phyloP scores from a whole-genome alignment of 2,329 filamentous ascomycete genomes.

The Paracoccidioides brasiliensis region DNA sequence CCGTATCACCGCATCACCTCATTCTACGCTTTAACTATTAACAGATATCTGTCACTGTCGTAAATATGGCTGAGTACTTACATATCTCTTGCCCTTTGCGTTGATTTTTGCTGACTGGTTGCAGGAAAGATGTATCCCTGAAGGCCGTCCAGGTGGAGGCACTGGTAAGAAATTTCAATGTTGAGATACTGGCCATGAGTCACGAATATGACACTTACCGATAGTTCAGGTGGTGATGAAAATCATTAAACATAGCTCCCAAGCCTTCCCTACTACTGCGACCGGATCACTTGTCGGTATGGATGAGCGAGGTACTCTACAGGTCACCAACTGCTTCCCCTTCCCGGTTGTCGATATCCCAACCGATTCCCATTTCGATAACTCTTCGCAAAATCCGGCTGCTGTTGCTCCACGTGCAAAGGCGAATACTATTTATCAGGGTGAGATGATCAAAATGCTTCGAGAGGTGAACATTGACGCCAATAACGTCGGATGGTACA shows the following conservation, averaged over 20 bases:
- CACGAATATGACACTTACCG: constrained; percentile 10
- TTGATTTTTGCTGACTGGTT: constrained; percentile 9
- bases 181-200: constrained; percentile 7
- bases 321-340: constrained; percentile 90
- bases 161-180: constrained; percentile 48
- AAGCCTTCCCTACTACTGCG: constrained; percentile 73
- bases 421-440: constrained; percentile 75
- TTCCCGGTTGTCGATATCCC: constrained; percentile 73
- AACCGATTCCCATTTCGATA: constrained; percentile 58
- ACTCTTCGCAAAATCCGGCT: constrained; percentile 56
- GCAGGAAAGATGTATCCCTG: constrained; percentile 56
- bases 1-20: not conserved
- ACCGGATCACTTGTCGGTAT: constrained; percentile 89
- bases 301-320: constrained; percentile 67
- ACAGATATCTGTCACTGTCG: not conserved
- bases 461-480: constrained; percentile 97
- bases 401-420: constrained; percentile 86
- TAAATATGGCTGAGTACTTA: constrained; percentile 12
- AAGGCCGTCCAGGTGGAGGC: constrained; percentile 89
- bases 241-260: constrained; percentile 89
- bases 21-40: not conserved
- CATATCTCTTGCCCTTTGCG: not conserved
- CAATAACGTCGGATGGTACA: constrained; percentile 98
- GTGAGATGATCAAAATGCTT: constrained; percentile 92
- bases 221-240: constrained; percentile 74